phyloP scores from a whole-genome alignment of 2,329 filamentous ascomycete genomes.

The Monascus ruber region DNA sequence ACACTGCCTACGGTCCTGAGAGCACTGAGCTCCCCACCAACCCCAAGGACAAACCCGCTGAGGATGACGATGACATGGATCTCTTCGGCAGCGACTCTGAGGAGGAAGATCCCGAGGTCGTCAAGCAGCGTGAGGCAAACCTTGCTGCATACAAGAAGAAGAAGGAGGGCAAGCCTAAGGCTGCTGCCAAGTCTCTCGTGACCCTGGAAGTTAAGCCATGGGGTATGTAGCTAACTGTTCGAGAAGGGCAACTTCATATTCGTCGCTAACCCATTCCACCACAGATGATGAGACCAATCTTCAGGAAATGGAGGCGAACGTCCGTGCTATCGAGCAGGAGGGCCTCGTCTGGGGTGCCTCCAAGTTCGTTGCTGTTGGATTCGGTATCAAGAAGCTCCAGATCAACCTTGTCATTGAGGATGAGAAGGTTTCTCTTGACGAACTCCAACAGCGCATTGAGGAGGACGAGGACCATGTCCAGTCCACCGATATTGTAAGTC shows the following conservation, averaged over 20 bases:
- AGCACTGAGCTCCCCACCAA: conserved; percentile 64
- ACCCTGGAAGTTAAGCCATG: conserved; percentile 97
- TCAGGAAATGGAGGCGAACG: conserved; percentile 64
- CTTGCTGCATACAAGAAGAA: conserved; percentile 91
- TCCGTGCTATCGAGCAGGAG: conserved; percentile 77
- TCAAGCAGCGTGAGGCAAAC: conserved; percentile 72
- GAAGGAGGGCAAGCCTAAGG: conserved; percentile 90
- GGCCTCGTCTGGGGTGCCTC: conserved; percentile 93
- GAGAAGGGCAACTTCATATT: no score
- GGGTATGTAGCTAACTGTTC: conserved; percentile 53
- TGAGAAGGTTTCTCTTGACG: conserved; percentile 80
- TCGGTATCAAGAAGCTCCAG: conserved; percentile 98
- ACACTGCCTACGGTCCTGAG: conserved; percentile 86
- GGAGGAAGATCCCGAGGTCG: conserved; percentile 85
- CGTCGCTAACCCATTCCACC: no score
- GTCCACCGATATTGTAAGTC: conserved; percentile 68
- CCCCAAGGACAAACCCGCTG: conserved; percentile 70
- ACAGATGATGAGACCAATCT: conserved; percentile 89
- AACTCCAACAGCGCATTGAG: conserved; percentile 77
- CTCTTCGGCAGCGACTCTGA: conserved; percentile 90
- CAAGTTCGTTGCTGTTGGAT: conserved; percentile 81
- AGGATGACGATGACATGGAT: conserved; percentile 79
- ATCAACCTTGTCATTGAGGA: conserved; percentile 97
- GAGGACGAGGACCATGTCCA: conserved; percentile 92
- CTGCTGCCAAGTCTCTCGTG: conserved; percentile 87